Base-by-base conservation (phyloP, 768 basidiomycete species). In the Termitomyces sp. region DNA sequence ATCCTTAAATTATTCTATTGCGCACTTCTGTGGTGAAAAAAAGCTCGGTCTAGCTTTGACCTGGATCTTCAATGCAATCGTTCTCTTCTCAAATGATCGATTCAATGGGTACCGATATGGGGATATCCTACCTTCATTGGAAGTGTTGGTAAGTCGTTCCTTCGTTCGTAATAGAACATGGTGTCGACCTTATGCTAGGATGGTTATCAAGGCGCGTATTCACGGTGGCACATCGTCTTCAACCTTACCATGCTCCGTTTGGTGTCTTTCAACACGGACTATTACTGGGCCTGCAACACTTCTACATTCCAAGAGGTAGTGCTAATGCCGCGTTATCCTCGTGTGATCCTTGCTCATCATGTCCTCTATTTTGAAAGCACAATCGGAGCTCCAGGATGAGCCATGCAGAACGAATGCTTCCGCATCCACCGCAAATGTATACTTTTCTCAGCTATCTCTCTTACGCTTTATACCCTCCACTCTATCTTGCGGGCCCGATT, bases 401-500 rank as follows among this genome's bases (percentile, higher is more conserved):
- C 13, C 82, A 89, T 58, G 91, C 86, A 62, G 79, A 88, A 60
- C 83, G 93, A 33, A 77, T 82, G 23, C 67, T 74, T 3, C 67
- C 83, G 3, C 91, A 93, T 60, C 67, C 84, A 1, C 68, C 71
- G 12, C 77, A 79, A 12, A 71, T 79, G 53, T 97, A 95, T 69
- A 81, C 83, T 1, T 87, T 85, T 63, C 50, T 74, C 18, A 89
- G 89, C 67, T 96, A 93, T 70, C 55, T 97, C 10, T 80, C 90
- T 26, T 98, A 98, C 68, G 79, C 82, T n/a, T 74, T 98, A 8
- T 99, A 98, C 68, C 85, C 95, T 0, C 95, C 97, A 1, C 76
- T 98, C 12, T 99, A 98, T 69, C 91, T 98, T 53, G 95, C 92
- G 2, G 96, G 97, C 0, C 97, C 97, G 0, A 95, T 98, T 64